Evolutionary conservation across 768 basidiomycete genomes (phyloP), one percentile per base, ranked within the genome.

Genomic region (Lactarius quietus): DNA sequence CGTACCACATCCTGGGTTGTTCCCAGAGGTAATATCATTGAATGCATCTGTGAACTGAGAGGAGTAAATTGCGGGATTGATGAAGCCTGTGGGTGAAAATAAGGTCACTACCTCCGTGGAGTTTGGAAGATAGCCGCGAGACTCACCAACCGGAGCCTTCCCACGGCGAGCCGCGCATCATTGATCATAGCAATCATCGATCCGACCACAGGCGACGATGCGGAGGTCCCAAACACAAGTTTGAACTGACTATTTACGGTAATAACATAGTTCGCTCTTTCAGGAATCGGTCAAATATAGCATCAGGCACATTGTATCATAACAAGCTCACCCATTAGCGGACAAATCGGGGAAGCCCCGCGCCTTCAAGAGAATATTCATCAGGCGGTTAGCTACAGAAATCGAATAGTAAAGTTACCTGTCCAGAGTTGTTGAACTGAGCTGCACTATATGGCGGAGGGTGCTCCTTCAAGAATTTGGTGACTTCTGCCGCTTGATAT

Each of bases 11-110:
- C 33, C 33, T 33, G 33, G 33, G 33, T 33, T 33, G 33, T 33
- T 33, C 33, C 33, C 33, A 8, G 33, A 3, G 33, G 33, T 33
- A 33, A 33, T 33, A 33, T 33, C 33, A 8, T 33, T 33, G 33
- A 33, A 33, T 33, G 33, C 33, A 33, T 33, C 8, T 33, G 33
- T 8, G 8, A 33, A 33, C 33, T 33, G 33, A 33, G 33, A 33
- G 33, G 33, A 33, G 33, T 33, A 33, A 33, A 33, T 33, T 33
- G 33, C 33, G 41, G 88, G 88, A 71, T 90, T 90, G 67, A 90
- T 82, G 70, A 75, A 76, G 9, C 76, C 56, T 59, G 33, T 33
- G 8, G 33, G 33, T 33, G 4, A 33, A 33, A 33, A 33, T 33
- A 33, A 33, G 33, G n/a, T n/a, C n/a, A n/a, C 33, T 33, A 8